Evolutionary conservation across 345 rosid genomes (phyloP).

Genomic region (Raphanus sativus): DNA sequence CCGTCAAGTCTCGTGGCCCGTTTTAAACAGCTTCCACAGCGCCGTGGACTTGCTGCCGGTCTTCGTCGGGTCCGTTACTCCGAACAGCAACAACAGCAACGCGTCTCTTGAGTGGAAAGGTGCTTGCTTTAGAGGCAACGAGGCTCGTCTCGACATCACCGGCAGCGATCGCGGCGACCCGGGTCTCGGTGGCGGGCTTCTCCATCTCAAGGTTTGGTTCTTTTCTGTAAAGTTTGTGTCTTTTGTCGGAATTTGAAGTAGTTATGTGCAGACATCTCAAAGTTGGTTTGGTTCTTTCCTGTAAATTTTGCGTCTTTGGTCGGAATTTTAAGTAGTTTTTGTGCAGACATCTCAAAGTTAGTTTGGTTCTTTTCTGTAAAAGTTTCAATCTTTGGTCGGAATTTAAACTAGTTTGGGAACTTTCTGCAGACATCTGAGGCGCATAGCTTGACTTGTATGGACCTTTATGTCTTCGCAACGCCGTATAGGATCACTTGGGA

Average conservation of each 20-base stretch:
- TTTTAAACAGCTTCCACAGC: conserved; percentile 71
- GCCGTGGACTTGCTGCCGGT: conserved; percentile 93
- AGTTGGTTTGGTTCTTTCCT: conserved; percentile 38
- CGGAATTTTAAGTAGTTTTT: background rate
- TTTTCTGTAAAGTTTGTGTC: background rate
- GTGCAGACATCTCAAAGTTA: conserved; percentile 59
- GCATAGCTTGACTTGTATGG: conserved; percentile 97
- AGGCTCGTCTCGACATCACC: conserved; percentile 70
- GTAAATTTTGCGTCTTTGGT: background rate
- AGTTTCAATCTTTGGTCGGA: background rate
- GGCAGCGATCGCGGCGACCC: conserved; percentile 54
- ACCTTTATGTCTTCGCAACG: conserved; percentile 93
- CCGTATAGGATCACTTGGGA: conserved; percentile 97
- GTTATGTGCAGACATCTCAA: conserved; percentile 63
- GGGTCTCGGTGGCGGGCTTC: conserved; percentile 81
- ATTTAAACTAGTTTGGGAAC: background rate
- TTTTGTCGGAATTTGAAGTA: too few species aligned
- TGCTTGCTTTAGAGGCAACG: conserved; percentile 83
- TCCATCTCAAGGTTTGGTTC: conserved; percentile 62
- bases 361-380: conserved; percentile 17
- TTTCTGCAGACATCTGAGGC: conserved; percentile 71
- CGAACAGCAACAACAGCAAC: conserved; percentile 45
- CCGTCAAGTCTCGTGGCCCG: conserved; percentile 90
- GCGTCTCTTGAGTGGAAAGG: conserved; percentile 81
- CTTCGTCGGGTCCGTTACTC: conserved; percentile 73